Percentiles rank a stretch among this genome's conserved stretches.
Conservation (phyloP, 2,329 filamentous ascomycete genomes). For the Chrysoporthe puriensis region DNA sequence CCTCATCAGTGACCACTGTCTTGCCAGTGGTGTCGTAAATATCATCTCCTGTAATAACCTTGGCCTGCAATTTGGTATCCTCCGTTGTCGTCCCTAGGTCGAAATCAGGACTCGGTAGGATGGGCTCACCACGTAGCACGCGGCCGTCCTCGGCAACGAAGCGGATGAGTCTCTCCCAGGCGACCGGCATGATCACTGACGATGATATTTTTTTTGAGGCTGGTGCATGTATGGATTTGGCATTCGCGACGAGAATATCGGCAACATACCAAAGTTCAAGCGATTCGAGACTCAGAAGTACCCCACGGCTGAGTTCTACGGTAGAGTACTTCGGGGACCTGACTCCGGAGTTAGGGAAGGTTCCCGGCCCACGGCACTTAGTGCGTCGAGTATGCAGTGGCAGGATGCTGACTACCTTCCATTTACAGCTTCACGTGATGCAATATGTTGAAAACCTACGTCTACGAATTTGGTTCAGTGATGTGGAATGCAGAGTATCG, state of each 20-base stretch:
- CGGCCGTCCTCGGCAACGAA: constrained; percentile 56
- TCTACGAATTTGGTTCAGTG: background rate
- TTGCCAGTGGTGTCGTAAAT: constrained; percentile 50
- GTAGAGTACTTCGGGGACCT: constrained; percentile 7
- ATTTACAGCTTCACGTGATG: background rate
- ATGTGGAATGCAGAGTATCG: background rate
- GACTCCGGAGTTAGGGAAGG: constrained; percentile 7
- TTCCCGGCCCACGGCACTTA: background rate
- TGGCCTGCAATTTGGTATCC: constrained; percentile 53
- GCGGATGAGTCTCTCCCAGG: constrained; percentile 58
- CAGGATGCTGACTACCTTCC: background rate
- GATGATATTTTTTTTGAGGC: background rate
- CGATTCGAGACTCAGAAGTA: background rate
- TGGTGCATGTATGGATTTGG: background rate
- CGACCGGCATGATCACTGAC: constrained; percentile 36
- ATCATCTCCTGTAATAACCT: constrained; percentile 54
- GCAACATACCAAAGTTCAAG: background rate
- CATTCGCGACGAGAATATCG: background rate
- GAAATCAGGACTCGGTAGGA: constrained; percentile 47
- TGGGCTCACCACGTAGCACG: constrained; percentile 55
- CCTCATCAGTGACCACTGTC: constrained; percentile 56
- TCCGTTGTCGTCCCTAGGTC: constrained; percentile 54
- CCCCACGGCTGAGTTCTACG: constrained; percentile 4
- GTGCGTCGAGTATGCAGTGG: background rate
- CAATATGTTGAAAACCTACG: background rate